These are phyloP conservation scores for Nyssa sinensis DNA, from an alignment of 148 eudicot species.

Conservation along the genomic window DNA sequence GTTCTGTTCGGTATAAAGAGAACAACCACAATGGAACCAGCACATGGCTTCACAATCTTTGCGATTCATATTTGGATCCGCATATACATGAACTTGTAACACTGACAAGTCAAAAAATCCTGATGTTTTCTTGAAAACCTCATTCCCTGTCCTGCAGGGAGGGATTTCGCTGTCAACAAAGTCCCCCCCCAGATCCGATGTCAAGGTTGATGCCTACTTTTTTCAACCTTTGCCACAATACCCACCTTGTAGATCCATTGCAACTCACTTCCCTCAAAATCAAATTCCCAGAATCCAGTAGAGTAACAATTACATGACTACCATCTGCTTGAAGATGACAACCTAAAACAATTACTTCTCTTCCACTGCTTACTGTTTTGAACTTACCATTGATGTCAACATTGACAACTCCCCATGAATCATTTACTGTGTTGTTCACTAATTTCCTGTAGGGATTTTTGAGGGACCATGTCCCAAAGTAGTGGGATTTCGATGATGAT, in stretches of 20 bases:
- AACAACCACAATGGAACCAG: background rate
- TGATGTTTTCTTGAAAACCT: no score
- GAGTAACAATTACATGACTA: no score
- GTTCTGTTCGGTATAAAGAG: background rate
- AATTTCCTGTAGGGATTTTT: background rate
- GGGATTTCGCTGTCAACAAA: background rate
- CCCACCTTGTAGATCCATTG: background rate
- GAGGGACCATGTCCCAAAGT: background rate
- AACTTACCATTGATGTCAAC: background rate
- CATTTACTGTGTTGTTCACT: background rate
- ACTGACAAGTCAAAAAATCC: background rate
- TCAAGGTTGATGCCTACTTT: background rate
- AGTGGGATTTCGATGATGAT: background rate
- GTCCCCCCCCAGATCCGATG: background rate
- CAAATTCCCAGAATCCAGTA: no score
- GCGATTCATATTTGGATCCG: background rate
- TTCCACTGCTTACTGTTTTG: background rate
- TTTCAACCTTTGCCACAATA: background rate
- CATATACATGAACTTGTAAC: no score
- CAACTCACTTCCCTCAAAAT: background rate
- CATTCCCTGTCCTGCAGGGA: background rate
- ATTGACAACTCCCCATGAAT: background rate
- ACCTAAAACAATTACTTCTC: background rate
- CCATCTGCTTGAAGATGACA: background rate
- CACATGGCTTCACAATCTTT: background rate